A percentile compares a stretch with the other conserved stretches of the same genome.
Evolutionary conservation across 371 early-diverging fungal species (phyloP).

Genomic region (Rhizopus delemar): DNA sequence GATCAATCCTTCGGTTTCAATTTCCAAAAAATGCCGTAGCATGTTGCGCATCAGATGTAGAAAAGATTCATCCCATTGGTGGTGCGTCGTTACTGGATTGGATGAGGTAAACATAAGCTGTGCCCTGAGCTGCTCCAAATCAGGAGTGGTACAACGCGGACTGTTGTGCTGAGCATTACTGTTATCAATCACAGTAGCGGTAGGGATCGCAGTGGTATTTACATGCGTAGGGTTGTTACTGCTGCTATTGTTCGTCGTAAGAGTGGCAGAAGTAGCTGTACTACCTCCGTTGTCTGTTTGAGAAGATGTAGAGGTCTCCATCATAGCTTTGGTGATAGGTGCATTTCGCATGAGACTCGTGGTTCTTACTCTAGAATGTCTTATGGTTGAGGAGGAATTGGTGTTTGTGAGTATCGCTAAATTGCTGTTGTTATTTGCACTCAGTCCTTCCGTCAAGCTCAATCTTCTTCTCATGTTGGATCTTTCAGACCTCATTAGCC

Average conservation of each 20-base stretch:
- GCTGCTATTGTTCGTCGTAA: too few relatives aligned
- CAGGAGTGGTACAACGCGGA: constrained; percentile 9
- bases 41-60: constrained; percentile 19
- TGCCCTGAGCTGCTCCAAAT: constrained; percentile 14
- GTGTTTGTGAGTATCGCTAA: constrained; percentile 8
- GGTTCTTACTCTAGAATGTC: constrained; percentile 34
- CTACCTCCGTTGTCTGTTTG: not conserved
- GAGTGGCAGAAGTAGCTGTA: too few relatives aligned
- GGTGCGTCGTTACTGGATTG: constrained; percentile 10
- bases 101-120: constrained; percentile 4
- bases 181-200: too few relatives aligned
- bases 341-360: constrained; percentile 46
- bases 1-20: constrained; percentile 6
- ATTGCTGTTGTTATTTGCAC: not conserved
- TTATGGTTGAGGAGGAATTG: constrained; percentile 5
- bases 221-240: not conserved
- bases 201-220: not conserved
- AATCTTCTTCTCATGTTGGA: constrained; percentile 18
- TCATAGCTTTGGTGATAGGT: constrained; percentile 26
- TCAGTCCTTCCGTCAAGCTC: constrained; percentile 19
- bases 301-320: constrained; percentile 8
- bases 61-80: constrained; percentile 25
- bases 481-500: constrained; percentile 19
- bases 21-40: constrained; percentile 12
- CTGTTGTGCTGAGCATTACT: not conserved